Percentiles rank a stretch among this genome's conserved stretches.
These are phyloP conservation scores for Ustilago bromivora DNA, from an alignment of 1,284 basidiomycete species.

Conservation along the genomic window DNA sequence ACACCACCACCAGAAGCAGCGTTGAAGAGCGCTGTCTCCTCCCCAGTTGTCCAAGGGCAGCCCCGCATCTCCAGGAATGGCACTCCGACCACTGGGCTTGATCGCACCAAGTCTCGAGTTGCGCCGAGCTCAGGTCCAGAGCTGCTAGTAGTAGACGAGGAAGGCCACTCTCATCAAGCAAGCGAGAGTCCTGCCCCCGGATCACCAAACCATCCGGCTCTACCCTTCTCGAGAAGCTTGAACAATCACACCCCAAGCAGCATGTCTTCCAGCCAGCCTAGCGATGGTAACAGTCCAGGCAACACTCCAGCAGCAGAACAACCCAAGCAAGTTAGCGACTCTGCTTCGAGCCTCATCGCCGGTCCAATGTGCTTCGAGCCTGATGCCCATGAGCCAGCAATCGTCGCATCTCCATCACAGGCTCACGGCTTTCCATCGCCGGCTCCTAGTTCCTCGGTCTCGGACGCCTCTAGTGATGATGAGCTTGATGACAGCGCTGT, in stretches of 20 bases:
- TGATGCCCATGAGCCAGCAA: slow-evolving; percentile 23
- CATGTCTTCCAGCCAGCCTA: slow-evolving; percentile 19
- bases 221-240: slow-evolving; percentile 25
- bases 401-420: neutral
- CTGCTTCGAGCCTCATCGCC: slow-evolving; percentile 31
- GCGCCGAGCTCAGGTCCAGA: slow-evolving; percentile 18
- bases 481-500: slow-evolving; percentile 34
- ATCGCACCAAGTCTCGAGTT: slow-evolving; percentile 17
- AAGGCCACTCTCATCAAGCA: slow-evolving; percentile 30
- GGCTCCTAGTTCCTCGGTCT: slow-evolving; percentile 15
- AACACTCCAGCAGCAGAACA: slow-evolving; percentile 6
- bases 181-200: neutral
- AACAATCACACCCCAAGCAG: slow-evolving; percentile 34
- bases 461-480: slow-evolving; percentile 36
- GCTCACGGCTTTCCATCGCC: slow-evolving; percentile 6
- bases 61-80: slow-evolving; percentile 11
- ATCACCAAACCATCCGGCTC: neutral
- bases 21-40: slow-evolving; percentile 8
- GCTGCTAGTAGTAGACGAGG: slow-evolving; percentile 47
- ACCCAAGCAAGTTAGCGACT: slow-evolving; percentile 1
- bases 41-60: slow-evolving; percentile 11
- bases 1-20: slow-evolving; percentile 20
- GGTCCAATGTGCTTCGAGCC: slow-evolving; percentile 35
- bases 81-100: neutral
- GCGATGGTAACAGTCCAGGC: slow-evolving; percentile 10